A percentile compares a stretch with the other conserved stretches of the same genome.
Evolutionary conservation across 345 rosid genomes (phyloP).

Genomic region (Eucalyptus cloeziana): DNA sequence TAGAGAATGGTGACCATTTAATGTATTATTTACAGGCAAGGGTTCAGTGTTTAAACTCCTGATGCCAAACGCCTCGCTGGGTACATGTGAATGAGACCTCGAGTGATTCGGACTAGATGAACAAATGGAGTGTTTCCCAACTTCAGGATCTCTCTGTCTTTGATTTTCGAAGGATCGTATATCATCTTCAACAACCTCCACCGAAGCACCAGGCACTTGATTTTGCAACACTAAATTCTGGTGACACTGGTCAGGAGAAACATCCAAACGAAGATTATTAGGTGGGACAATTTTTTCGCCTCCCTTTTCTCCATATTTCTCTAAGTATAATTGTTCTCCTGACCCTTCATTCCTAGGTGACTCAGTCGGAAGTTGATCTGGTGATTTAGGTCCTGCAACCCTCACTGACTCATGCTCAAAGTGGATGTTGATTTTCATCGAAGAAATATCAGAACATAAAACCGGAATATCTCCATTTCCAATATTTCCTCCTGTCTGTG

Average conservation of each 20-base stretch:
- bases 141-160: constrained; percentile 26
- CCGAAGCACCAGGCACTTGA: neutral
- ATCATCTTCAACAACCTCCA: constrained; percentile 23
- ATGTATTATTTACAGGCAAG: constrained; percentile 3
- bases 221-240: neutral
- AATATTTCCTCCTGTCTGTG: neutral
- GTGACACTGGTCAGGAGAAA: neutral
- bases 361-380: neutral
- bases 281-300: neutral
- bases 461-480: constrained; percentile 4
- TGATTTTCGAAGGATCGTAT: constrained; percentile 19
- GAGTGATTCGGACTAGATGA: constrained; percentile 6
- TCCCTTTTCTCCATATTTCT: neutral
- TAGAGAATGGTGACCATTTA: neutral
- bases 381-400: neutral
- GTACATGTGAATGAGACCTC: constrained; percentile 8
- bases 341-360: neutral
- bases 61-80: neutral
- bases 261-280: neutral
- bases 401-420: neutral
- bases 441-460: constrained; percentile 2
- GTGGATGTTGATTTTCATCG: neutral
- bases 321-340: neutral
- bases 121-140: constrained; percentile 2
- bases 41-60: neutral